Evolutionary conservation across 495 filamentous ascomycete species (phyloP).

Genomic region (Penicillium argentinense): DNA sequence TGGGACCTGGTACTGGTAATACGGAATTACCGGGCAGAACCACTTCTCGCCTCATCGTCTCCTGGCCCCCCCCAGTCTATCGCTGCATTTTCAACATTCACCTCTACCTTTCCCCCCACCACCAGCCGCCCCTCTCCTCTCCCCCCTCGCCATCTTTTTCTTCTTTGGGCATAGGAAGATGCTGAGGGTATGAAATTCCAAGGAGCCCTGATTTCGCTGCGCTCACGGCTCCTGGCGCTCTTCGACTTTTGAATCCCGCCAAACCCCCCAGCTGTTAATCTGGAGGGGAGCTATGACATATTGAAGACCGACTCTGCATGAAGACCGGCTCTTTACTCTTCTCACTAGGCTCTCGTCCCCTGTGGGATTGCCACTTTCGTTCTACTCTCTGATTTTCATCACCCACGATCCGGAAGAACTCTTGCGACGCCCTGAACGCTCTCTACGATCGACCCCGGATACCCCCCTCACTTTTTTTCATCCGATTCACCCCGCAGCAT

Average conservation of each 20-base stretch:
- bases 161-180: slow-evolving; percentile 29
- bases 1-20: slow-evolving; percentile 14
- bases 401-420: slow-evolving; percentile 39
- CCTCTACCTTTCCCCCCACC: slow-evolving; percentile 1
- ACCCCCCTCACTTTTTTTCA: slow-evolving; percentile 20
- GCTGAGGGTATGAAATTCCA: slow-evolving; percentile 50
- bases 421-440: slow-evolving; percentile 42
- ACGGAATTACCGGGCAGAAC: slow-evolving; percentile 26
- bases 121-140: slow-evolving; percentile 1
- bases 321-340: slow-evolving; percentile 19
- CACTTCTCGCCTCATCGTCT: slow-evolving; percentile 24
- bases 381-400: slow-evolving; percentile 22
- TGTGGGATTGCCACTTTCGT: slow-evolving; percentile 12
- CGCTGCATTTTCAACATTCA: slow-evolving; percentile 27
- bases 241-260: slow-evolving; percentile 29
- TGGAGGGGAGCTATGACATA: slow-evolving; percentile 33
- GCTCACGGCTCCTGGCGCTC: slow-evolving; percentile 48
- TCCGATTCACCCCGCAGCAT: slow-evolving; percentile 6
- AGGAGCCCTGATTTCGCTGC: slow-evolving; percentile 48
- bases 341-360: slow-evolving; percentile 17
- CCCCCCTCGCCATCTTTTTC: slow-evolving; percentile 6
- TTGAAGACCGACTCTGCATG: slow-evolving; percentile 22
- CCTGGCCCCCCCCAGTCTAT: slow-evolving; percentile 23
- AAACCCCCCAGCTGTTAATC: slow-evolving; percentile 15
- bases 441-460: slow-evolving; percentile 39